Base-by-base conservation (phyloP, 2,329 filamentous ascomycete species). In the Arthrinium puccinioides region DNA sequence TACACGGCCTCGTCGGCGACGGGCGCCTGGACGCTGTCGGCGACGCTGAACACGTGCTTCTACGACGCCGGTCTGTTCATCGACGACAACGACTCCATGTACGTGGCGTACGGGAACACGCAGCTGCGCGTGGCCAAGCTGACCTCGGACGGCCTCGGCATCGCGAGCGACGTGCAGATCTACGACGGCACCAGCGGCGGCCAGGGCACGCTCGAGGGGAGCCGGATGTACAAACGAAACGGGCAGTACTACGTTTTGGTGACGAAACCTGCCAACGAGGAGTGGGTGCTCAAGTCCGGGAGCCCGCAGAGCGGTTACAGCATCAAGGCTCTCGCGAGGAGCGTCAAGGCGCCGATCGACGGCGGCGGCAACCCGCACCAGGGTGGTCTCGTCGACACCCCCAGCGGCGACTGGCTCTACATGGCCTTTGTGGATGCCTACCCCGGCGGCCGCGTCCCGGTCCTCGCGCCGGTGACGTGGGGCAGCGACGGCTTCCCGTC, bases 61-160 rank as follows among this genome's bases (percentile, higher is more conserved):
- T 79, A 79, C 45, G 75, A 79, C 50, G 65, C 60, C 14, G 73
- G 76, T 0, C 52, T 79, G 1, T 51, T 79, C n/a, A 64, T 79
- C 23, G 74, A 79, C 34, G 70, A 75, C 18, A 65, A 78, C 21
- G 74, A 77, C 39, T 71, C 65, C 1, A 72, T 78, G 62, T 79
- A 78, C 36, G 66, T 79, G 0, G 70, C 64, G 0, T 76, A 75
- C 45, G 74, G 72, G 5, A 66, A 61, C 32, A 64, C 54, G 0
- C 58, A 67, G 3, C 64, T 79, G 36, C 56, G 44, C 8, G 64
- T 79, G 2, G 68, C 74, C 1, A 63, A 75, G 46, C 59, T 80
- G 3, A 64, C 64, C 13, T 42, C 52, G 1, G 69, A 77, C 39
- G 70, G 67, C 0, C 53, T 70, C 1, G 60, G 56, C 20, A 53